Percentiles rank a stretch among this genome's conserved stretches.
Evolutionary conservation across 108 stramenopile species (phyloP).

Genomic region (Skeletonema grethae): DNA sequence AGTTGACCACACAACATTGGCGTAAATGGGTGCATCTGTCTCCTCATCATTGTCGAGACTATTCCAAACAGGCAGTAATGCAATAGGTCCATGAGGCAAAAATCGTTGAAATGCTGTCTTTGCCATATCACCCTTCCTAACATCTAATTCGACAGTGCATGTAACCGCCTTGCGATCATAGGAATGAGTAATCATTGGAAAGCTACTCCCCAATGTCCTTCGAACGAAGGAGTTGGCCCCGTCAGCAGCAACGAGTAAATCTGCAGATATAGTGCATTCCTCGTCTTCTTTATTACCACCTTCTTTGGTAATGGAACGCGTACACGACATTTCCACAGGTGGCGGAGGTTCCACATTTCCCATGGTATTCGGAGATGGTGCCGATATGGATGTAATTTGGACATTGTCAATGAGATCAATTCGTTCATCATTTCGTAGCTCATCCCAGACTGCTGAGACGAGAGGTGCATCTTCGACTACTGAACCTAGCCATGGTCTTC

Average conservation of each 20-base stretch:
- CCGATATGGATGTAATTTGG: conserved; percentile 30
- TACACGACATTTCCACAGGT: conserved; percentile 25
- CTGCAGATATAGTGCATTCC: conserved; percentile 28
- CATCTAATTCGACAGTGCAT: conserved; percentile 72
- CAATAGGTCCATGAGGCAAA: conserved; percentile 69
- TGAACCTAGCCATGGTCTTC: conserved; percentile 60
- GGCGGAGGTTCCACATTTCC: conserved; percentile 33
- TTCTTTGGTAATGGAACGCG: neutral
- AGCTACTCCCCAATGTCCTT: conserved; percentile 46
- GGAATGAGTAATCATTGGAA: conserved; percentile 48
- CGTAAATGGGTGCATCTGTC: conserved; percentile 47
- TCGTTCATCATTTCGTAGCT: conserved; percentile 48
- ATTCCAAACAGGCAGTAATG: conserved; percentile 77
- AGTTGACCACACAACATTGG: conserved; percentile 87
- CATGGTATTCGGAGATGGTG: conserved; percentile 30
- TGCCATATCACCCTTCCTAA: conserved; percentile 30
- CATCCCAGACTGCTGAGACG: conserved; percentile 63
- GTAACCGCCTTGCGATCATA: conserved; percentile 79
- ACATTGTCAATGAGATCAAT: conserved; percentile 46
- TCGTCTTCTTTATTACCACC: neutral
- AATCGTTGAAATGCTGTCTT: conserved; percentile 81
- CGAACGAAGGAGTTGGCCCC: conserved; percentile 80
- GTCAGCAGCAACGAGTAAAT: conserved; percentile 79
- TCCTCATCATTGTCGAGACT: neutral
- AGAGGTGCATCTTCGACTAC: conserved; percentile 75